Base-by-base conservation (phyloP, 2,329 filamentous ascomycete genomes). In the Alternaria alternata region DNA sequence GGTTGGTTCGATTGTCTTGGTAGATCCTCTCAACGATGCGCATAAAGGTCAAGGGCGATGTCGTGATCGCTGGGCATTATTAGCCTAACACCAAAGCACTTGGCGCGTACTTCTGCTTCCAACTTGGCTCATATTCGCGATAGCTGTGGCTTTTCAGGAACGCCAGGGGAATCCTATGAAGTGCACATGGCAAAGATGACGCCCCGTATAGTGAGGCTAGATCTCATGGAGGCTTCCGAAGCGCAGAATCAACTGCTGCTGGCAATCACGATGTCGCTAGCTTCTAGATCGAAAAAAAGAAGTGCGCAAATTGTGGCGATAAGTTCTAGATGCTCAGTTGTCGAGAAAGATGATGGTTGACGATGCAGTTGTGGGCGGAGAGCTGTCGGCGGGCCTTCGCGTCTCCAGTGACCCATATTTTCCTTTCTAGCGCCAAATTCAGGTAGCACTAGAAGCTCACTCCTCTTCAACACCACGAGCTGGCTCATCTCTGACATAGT, bases 1-100 rank as follows among this genome's bases (percentile, higher is more conserved):
- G 20, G 53, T 44, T 62, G 54, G 62, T 62, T 57, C 58, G 60
- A 53, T 42, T 43, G 30, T 64, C 69, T 71, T 71, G 69, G 69
- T 69, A 69, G 52, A 44, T 22, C 63, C 48, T 61, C 47, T 62
- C 32, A 58, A 59, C 63, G 61, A 52, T 54, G 55, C 62, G 61
- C 63, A 64, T 44, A 49, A 43, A 52, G 54, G 61, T 42, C 59
- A 62, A 53, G 55, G 38, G 42, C 63, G 63, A 71, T 71, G 67
- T 71, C 69, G 69, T 71, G 66, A 69, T 71, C 54, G 56, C 69
- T 70, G 54, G 67, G 69, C 67, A 54, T 48, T 57, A 67, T 67
- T 67, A 61, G 61, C 58, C 61, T 61, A 57, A 38, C 55, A 41
- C 61, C 51, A 39, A 54, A 28, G 32, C 24, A 26, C 57, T 67